Base-by-base conservation (phyloP, 2,329 filamentous ascomycete species). In the Phialemoniopsis sp. region DNA sequence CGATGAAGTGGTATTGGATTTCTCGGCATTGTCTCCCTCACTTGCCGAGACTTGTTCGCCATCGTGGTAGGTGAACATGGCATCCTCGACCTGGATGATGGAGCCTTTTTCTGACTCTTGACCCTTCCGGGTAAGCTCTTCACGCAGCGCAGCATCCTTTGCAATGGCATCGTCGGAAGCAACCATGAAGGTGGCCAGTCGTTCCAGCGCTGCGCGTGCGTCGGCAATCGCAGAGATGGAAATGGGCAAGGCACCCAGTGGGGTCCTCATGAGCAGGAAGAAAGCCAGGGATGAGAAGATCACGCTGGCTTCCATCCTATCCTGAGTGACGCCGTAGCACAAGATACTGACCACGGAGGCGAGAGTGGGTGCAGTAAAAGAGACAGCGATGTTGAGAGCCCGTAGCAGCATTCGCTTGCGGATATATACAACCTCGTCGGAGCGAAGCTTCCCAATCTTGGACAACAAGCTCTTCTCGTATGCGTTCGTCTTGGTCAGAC, bases 401-500 rank as follows among this genome's bases (percentile, higher is more conserved):
- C 52, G 35, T 15, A 54, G 39, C 7, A 52, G 42, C 52, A 54
- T 51, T 7, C 51, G 41, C 43, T 51, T 50, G 37, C 51, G 51
- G 30, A 55, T 47, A 32, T 48, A 53, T 4, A 48, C 42, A 5
- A 54, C 50, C 43, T 54, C 52, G 16, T 46, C 41, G 5, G 34
- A 42, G 21, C 52, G 46, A 6, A 54, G 39, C 12, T 44, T 40
- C 18, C 45, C 46, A 14, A 55, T 52, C 31, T 45, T 51, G 30
- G 39, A 34, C 10, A 52, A 42, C 6, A 55, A 40, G 29, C 44
- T 49, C 39, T 46, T 40, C 29, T 55, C 52, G 30, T 49, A 54
- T 15, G 51, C 49, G 28, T 54, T 54, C 3, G 49, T 52, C 34
- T 55, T 55, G 44, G 49, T 44, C 7, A 55, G 48, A 8, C 50